Evolutionary conservation across 2,329 filamentous ascomycete species (phyloP), one percentile per base, ranked within the genome.

Genomic region (Exophiala sideris): DNA sequence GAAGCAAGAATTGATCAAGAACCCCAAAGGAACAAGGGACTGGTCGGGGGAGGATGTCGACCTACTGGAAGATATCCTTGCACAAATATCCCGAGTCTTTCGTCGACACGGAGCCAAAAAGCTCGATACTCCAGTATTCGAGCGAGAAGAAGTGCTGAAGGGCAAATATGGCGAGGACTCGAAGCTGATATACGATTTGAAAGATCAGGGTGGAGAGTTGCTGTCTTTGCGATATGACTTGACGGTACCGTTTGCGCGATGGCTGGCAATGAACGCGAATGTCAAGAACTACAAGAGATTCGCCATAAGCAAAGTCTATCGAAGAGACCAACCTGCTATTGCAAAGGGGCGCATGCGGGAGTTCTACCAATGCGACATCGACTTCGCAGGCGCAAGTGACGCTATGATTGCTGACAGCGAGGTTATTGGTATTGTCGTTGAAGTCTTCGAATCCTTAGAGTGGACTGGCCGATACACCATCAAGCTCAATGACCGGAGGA

Each of bases 351-450:
- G 91, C 50, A 94, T 96, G 87, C 83, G 92, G 67, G 92, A 96
- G 73, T 96, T 96, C 73, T 96, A 95, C 76, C 91, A 96, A 73
- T 96, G 91, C 76, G 92, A 97, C 74, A 95, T 96, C 68, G 91
- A 96, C 69, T 92, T 96, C 73, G 91, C 91, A 10, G 91, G 91
- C 56, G 63, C 71, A 57, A 78, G 76, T 39, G 92, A 96, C 69
- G 74, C 89, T 50, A 96, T 96, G 91, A 81, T 96, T 21, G 89
- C 91, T 52, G 92, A 96, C 67, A 88, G 91, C 35, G 91, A 96
- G 74, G 87, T 96, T 55, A 75, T 97, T 64, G 82, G 87, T 54
- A 91, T 96, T 62, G 83, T 89, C 46, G 85, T 83, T 64, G 91
- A 96, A 69, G 87, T 95, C 38, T 95, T 96, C 66, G 83, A 92